phyloP scores from a whole-genome alignment of 805 yeast genomes.

The Hanseniaspora taiwanica region DNA sequence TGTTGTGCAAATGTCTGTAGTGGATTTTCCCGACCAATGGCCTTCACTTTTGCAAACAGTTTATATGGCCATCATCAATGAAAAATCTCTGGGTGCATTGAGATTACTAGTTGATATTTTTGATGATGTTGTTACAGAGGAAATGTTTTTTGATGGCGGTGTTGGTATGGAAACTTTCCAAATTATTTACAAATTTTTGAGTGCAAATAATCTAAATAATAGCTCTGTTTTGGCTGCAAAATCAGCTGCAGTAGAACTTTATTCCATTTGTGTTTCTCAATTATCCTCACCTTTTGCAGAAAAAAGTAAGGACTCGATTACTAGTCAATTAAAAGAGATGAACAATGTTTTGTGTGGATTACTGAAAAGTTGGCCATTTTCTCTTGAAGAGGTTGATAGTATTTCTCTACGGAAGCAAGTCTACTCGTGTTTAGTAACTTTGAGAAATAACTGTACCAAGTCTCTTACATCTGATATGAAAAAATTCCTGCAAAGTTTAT shows the following conservation, averaged over 20 bases:
- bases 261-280: constrained; percentile 39
- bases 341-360: constrained; percentile 15
- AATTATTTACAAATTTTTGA: constrained; percentile 33
- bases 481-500: not conserved
- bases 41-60: constrained; percentile 47
- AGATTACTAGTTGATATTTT: constrained; percentile 60
- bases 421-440: constrained; percentile 1
- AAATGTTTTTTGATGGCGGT: constrained; percentile 70
- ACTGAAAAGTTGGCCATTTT: not conserved
- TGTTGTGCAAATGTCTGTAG: constrained; percentile 72
- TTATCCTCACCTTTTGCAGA: constrained; percentile 37
- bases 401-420: constrained; percentile 4
- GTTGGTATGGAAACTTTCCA: constrained; percentile 43
- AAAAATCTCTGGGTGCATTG: constrained; percentile 35
- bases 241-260: constrained; percentile 35
- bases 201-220: constrained; percentile 12
- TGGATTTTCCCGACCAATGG: constrained; percentile 96
- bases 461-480: not conserved
- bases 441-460: not conserved
- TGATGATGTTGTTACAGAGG: constrained; percentile 76
- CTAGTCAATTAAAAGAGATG: constrained; percentile 13
- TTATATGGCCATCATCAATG: constrained; percentile 28
- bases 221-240: constrained; percentile 27
- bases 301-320: constrained; percentile 19
- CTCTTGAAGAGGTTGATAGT: not conserved